Base-by-base conservation (phyloP, 2,329 filamentous ascomycete species). In the Colletotrichum gloeosporioides region DNA sequence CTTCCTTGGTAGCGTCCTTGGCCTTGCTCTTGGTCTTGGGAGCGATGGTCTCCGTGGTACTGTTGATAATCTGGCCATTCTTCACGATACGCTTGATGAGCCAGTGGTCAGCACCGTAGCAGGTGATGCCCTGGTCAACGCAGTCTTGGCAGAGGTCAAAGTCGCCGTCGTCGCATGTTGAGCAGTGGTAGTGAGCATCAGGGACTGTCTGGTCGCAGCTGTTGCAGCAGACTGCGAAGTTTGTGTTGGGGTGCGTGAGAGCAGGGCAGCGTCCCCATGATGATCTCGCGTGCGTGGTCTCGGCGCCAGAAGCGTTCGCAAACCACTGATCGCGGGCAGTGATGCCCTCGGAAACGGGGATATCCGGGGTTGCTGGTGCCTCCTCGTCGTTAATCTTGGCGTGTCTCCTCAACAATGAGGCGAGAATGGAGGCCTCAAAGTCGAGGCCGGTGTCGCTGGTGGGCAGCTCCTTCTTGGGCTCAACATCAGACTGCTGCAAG, bases 151-250 rank as follows among this genome's bases (percentile, higher is more conserved):
- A 99, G 34, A 99, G 91, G 82, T 99, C 97, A 81, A 96, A 99
- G 84, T 99, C 97, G 55, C 96, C 97, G 73, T 94, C 92, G 78
- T 99, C 95, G 83, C 97, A 99, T 74, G 94, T 95, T 79, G 95
- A 95, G 89, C 98, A 99, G 87, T 99, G 97, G 85, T 95, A 99
- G 86, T 99, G 96, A 68, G 92, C 91, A 80, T 95, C 93, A 32
- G 93, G 91, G 81, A 98, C 95, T 57, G 93, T 91, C 77, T 88
- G 89, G 79, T 95, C 94, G 85, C 97, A 99, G 83, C 92, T 91
- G 87, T 99, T 99, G 91, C 97, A 99, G 88, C 95, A 98, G 61
- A 99, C 96, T 15, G 95, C 94, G 85, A 96, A 98, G 63, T 90
- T 87, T 72, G 82, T 81, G 77, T 78, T 80, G 76, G 76, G 81